phyloP scores from a whole-genome alignment of 2,329 filamentous ascomycete genomes.

The Paraphoma chrysanthemicola region DNA sequence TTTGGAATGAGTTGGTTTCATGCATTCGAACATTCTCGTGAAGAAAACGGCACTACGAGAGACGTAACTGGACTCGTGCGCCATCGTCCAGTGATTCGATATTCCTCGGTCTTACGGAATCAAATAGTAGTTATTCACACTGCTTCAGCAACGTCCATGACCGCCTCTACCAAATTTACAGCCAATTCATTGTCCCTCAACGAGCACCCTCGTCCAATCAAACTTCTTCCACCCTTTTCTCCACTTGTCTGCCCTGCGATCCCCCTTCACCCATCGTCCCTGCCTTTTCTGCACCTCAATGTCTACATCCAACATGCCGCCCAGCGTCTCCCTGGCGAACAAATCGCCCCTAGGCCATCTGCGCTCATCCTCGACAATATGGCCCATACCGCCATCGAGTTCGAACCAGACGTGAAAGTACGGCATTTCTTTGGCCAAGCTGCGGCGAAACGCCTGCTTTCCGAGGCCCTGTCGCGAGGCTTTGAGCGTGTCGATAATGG shows the following conservation, averaged over 20 bases:
- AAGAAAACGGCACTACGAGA: no score
- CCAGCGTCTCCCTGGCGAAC: constrained; percentile 90
- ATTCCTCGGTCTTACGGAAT: no score
- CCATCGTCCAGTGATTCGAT: no score
- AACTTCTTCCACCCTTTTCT: constrained; percentile 88
- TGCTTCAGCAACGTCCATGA: no score
- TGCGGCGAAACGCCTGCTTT: constrained; percentile 79
- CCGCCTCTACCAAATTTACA: no score
- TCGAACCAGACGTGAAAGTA: constrained; percentile 98
- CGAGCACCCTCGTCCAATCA: constrained; percentile 79
- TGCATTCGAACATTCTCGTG: no score
- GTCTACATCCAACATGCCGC: constrained; percentile 86
- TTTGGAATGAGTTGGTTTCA: no score
- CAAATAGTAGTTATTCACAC: no score
- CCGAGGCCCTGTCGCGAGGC: constrained; percentile 72
- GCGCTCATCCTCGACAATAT: constrained; percentile 85
- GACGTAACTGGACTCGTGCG: no score
- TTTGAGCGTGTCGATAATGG: constrained; percentile 86
- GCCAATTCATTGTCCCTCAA: constrained; percentile 44
- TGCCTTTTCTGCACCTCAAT: constrained; percentile 88
- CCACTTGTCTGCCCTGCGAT: constrained; percentile 75
- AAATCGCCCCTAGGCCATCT: constrained; percentile 90
- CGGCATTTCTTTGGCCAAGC: constrained; percentile 92
- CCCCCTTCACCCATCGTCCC: constrained; percentile 79
- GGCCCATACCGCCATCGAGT: constrained; percentile 88